phyloP scores from a whole-genome alignment of 495 filamentous ascomycete genomes.

The Articulospora tetracladia region DNA sequence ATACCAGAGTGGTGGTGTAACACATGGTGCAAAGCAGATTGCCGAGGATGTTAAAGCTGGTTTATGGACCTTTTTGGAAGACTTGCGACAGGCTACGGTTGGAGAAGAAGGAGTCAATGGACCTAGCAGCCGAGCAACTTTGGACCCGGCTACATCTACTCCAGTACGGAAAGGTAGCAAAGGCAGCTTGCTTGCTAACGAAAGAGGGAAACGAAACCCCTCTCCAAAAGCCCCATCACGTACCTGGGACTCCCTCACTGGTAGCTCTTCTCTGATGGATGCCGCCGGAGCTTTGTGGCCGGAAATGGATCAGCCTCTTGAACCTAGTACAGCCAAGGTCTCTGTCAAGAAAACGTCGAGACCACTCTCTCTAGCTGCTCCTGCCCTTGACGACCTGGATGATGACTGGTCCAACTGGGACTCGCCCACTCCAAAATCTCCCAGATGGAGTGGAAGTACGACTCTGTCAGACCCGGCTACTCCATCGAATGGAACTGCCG shows the following conservation, averaged over 20 bases:
- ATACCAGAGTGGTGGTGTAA: slow-evolving; percentile 24
- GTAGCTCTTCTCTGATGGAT: slow-evolving; percentile 37
- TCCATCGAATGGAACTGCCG: slow-evolving; percentile 42
- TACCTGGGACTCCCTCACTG: slow-evolving; percentile 25
- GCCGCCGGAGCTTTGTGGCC: slow-evolving; percentile 14
- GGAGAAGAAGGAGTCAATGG: slow-evolving; percentile 81
- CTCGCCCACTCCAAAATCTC: slow-evolving; percentile 44
- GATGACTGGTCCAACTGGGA: slow-evolving; percentile 76
- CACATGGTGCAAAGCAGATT: slow-evolving; percentile 63
- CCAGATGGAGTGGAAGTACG: slow-evolving; percentile 47
- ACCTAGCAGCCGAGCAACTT: slow-evolving; percentile 37
- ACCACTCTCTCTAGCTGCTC: slow-evolving; percentile 28
- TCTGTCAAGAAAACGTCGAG: slow-evolving; percentile 10
- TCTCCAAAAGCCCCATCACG: slow-evolving; percentile 28
- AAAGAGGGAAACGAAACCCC: slow-evolving; percentile 34
- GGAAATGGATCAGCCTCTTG: slow-evolving; percentile 9
- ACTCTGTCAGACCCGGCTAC: slow-evolving; percentile 34
- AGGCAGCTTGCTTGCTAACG: slow-evolving; percentile 34
- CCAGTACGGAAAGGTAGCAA: slow-evolving; percentile 31
- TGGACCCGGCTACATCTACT: slow-evolving; percentile 29
- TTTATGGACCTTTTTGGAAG: slow-evolving; percentile 95
- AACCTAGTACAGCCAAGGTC: neutral
- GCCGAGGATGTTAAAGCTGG: slow-evolving; percentile 86
- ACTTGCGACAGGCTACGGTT: slow-evolving; percentile 89
- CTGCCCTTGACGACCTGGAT: slow-evolving; percentile 48